A percentile compares a stretch with the other conserved stretches of the same genome.
These are phyloP conservation scores for Umbellularia californica DNA, from an alignment of 164 flowering plant genomes.

Conservation along the genomic window DNA sequence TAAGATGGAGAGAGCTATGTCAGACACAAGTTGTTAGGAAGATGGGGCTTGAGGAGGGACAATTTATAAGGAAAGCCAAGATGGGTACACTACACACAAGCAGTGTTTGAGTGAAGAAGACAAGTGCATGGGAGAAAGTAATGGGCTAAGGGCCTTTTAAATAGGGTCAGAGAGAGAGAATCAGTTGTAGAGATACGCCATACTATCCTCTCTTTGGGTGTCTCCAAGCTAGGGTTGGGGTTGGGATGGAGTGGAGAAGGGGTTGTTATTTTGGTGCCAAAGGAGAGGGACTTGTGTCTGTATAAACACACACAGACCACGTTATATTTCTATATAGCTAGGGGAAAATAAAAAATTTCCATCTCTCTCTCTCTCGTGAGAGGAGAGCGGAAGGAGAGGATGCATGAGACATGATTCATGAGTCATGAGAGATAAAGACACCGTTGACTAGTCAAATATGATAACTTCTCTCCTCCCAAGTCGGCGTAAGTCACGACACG, in stretches of 20 bases:
- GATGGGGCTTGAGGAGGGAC: conserved; percentile 4
- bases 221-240: conserved; percentile 29
- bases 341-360: not conserved
- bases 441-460: no score
- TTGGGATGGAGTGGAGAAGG: not conserved
- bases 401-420: not conserved
- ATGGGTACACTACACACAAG: conserved; percentile 1
- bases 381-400: not conserved
- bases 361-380: not conserved
- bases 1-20: not conserved
- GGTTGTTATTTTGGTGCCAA: not conserved
- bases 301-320: not conserved
- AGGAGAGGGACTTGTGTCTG: not conserved
- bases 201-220: conserved; percentile 32
- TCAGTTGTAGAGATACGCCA: conserved; percentile 27
- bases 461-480: not conserved
- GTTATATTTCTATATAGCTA: not conserved
- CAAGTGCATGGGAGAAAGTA: conserved; percentile 25
- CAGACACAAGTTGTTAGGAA: not conserved
- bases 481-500: not conserved
- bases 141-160: conserved; percentile 15
- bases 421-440: not conserved
- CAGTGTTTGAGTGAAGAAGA: conserved; percentile 23
- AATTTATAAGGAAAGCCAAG: not conserved
- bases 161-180: conserved; percentile 14